These are phyloP conservation scores for Stylonectria norvegica DNA, from an alignment of 2,329 filamentous ascomycete genomes.

Conservation along the genomic window DNA sequence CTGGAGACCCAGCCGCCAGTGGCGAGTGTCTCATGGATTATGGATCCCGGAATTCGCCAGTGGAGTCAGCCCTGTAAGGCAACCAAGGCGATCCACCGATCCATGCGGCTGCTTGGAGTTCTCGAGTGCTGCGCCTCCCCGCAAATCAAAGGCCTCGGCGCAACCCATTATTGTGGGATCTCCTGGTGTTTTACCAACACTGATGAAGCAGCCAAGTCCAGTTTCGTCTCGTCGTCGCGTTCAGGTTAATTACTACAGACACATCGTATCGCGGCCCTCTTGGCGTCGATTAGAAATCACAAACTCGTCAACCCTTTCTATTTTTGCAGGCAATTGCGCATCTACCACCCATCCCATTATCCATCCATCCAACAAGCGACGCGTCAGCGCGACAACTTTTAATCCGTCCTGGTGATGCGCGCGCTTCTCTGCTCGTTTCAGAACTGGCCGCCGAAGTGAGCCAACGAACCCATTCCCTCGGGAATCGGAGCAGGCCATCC, in stretches of 20 bases:
- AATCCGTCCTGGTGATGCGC: neutral
- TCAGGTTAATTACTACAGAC: neutral
- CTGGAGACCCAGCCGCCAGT: neutral
- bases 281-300: neutral
- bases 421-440: neutral
- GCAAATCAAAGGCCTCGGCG: no score
- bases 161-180: no score
- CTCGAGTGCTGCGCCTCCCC: no score
- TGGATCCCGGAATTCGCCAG: neutral
- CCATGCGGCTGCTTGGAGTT: no score
- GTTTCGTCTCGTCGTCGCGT: neutral
- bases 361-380: no score
- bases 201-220: no score
- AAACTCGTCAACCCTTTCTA: neutral
- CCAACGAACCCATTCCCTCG: neutral
- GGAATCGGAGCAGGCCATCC: neutral
- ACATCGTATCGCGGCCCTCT: neutral
- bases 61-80: constrained; percentile 20
- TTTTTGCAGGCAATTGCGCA: neutral
- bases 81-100: constrained; percentile 7
- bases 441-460: neutral
- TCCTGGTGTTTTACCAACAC: no score
- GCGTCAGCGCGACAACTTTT: no score
- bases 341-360: no score
- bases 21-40: neutral